Conservation (phyloP, 257 asterid genomes). For the Capsicum baccatum region DNA sequence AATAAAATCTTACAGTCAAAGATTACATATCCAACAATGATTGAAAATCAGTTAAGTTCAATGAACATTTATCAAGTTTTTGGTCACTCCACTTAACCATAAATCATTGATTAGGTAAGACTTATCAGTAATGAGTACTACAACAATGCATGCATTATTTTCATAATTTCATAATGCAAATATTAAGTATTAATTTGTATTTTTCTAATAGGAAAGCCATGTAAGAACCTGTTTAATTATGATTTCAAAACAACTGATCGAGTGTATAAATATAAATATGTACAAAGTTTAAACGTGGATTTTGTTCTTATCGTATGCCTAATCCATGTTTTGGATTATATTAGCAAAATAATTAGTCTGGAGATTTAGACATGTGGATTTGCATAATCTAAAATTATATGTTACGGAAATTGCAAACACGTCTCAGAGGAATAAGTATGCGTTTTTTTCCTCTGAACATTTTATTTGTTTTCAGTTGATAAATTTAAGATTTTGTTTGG, state of each 20-base stretch:
- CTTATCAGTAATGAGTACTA: no score
- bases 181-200: background rate
- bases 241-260: background rate
- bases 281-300: background rate
- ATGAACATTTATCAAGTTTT: no score
- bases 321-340: background rate
- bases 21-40: no score
- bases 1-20: no score
- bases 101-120: no score
- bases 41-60: no score
- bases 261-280: background rate
- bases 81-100: no score
- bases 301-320: slow-evolving; percentile 1
- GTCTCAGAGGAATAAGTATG: background rate
- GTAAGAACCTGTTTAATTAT: background rate
- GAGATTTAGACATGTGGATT: background rate
- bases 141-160: background rate
- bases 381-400: background rate
- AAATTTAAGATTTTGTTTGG: no score
- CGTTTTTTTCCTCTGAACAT: background rate
- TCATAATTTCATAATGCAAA: background rate
- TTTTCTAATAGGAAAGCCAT: background rate
- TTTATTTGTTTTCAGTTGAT: no score
- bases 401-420: background rate
- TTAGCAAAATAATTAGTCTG: background rate